phyloP scores from a whole-genome alignment of 306 rosid genomes.

The Echinosophora koreensis region DNA sequence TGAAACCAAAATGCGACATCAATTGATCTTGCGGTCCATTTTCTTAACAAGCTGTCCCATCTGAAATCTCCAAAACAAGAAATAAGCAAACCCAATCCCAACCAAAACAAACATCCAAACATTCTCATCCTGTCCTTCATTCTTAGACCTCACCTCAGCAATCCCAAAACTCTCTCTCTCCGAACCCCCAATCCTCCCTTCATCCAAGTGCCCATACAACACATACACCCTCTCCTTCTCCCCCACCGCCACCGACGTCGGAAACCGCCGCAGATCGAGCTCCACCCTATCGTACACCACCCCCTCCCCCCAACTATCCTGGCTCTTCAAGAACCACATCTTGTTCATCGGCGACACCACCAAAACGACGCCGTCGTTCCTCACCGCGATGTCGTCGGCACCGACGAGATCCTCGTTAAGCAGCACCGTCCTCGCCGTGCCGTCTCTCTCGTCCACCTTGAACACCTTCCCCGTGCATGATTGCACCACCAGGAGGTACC shows the following conservation, averaged over 20 bases:
- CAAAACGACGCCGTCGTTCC: constrained; percentile 62
- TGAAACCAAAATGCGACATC: background rate
- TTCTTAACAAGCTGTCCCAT: constrained; percentile 71
- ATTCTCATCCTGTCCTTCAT: constrained; percentile 63
- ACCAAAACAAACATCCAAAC: constrained; percentile 73
- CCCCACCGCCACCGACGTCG: constrained; percentile 67
- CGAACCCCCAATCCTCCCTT: constrained; percentile 51
- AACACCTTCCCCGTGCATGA: constrained; percentile 75
- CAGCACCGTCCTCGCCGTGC: constrained; percentile 64
- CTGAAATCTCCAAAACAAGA: constrained; percentile 88
- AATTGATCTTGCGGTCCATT: constrained; percentile 62
- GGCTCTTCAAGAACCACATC: constrained; percentile 77
- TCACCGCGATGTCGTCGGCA: constrained; percentile 66
- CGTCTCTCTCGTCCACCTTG: constrained; percentile 73
- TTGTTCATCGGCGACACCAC: constrained; percentile 58
- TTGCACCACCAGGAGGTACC: constrained; percentile 85
- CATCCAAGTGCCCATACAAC: constrained; percentile 70
- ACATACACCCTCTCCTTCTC: constrained; percentile 68
- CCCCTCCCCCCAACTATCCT: constrained; percentile 75
- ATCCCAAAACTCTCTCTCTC: constrained; percentile 71
- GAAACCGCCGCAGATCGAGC: constrained; percentile 57
- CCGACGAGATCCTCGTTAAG: constrained; percentile 58
- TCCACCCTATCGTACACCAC: constrained; percentile 64
- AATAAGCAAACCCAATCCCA: constrained; percentile 76
- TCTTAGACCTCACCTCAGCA: constrained; percentile 66